Evolutionary conservation across 768 basidiomycete genomes (phyloP), one percentile per base, ranked within the genome.

Genomic region (Tricholoma furcatifolium): DNA sequence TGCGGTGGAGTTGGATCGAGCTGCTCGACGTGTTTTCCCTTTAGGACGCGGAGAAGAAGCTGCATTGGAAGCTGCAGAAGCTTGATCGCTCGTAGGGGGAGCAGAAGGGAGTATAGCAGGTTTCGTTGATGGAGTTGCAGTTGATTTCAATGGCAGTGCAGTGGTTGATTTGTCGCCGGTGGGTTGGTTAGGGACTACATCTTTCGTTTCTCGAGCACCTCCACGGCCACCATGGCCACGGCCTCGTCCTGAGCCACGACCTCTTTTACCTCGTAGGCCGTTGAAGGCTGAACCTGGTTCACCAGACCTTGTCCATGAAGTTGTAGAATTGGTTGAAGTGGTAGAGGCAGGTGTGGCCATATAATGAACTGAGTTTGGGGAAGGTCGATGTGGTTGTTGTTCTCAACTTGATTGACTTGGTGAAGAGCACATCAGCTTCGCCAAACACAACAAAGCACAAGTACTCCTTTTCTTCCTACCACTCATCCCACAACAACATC

Each of bases 251-350:
- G 64, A 55, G 34, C 65, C 61, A 9, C 68, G 66, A 17, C 73
- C 70, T 57, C 75, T 64, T 17, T 70, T 67, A 47, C 65, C 58
- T 47, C 70, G 66, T 27, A 74, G 62, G 41, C 78, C 77, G 59
- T 69, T 74, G 57, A 79, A 80, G 31, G 79, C 72, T 31, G 76
- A 70, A 6, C 75, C 78, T 45, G 74, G 70, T 42, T 82, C 82
- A 44, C 70, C 72, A n/a, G 68, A 60, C 44, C 70, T 71, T 39
- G 62, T 66, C 81, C 82, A 81, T 49, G 71, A 66, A 31, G 62
- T 58, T 41, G 53, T 52, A 31, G 70, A 68, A 53, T 74, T 66
- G 55, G 71, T 42, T 51, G 66, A 51, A 53, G 48, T 51, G 57
- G 49, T 63, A 52, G 62, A 67, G 47, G 74, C 59, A 54, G 76